A percentile compares a stretch with the other conserved stretches of the same genome.
Evolutionary conservation across 768 basidiomycete genomes (phyloP).

Genomic region (Podaxis sp.): DNA sequence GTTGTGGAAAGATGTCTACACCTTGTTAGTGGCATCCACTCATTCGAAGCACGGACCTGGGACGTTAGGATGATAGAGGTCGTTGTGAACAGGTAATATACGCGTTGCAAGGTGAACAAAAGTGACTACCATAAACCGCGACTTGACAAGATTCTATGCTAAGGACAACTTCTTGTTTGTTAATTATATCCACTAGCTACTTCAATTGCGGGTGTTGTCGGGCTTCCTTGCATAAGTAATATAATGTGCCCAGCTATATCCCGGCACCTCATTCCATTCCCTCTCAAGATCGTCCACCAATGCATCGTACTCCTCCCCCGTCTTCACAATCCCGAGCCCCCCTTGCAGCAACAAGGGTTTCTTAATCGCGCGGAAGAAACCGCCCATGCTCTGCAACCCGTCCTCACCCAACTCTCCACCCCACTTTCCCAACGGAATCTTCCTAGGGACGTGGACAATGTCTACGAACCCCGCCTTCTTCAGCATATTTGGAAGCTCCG

Average conservation of each 20-base stretch:
- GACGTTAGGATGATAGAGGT: too few species aligned
- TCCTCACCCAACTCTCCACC: not conserved
- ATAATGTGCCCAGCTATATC: not conserved
- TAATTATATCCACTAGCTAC: not conserved
- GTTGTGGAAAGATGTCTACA: too few species aligned
- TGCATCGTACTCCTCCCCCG: slow-evolving; percentile 10
- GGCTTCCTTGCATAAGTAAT: not conserved
- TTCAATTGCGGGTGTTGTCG: not conserved
- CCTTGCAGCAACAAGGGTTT: slow-evolving; percentile 4
- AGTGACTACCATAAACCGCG: too few species aligned
- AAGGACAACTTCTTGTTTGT: too few species aligned
- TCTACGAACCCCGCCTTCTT: not conserved
- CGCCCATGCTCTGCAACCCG: not conserved
- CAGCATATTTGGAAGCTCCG: not conserved
- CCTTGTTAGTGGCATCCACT: too few species aligned
- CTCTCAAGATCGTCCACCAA: slow-evolving; percentile 4
- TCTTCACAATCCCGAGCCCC: slow-evolving; percentile 4
- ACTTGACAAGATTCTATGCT: too few species aligned
- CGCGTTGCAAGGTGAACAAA: too few species aligned
- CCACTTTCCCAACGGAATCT: not conserved
- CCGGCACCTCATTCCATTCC: not conserved
- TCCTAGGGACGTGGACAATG: not conserved
- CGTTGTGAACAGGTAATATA: too few species aligned
- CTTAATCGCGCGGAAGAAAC: not conserved
- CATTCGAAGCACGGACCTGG: too few species aligned